These are phyloP conservation scores for Oryza officinalis DNA, from an alignment of 176 grass and related monocot genomes.

Conservation along the genomic window DNA sequence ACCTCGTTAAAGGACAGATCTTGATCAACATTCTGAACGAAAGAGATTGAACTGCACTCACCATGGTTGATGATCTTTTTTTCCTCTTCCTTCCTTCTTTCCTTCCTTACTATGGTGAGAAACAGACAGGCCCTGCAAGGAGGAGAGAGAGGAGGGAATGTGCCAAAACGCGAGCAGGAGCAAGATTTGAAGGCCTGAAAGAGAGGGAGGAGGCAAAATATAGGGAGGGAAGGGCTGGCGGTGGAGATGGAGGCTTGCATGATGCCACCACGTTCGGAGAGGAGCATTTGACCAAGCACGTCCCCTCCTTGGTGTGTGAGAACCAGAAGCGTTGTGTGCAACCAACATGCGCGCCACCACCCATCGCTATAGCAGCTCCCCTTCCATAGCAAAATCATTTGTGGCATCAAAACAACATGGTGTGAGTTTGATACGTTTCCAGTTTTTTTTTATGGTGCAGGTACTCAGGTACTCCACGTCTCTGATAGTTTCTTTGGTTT, in stretches of 20 bases:
- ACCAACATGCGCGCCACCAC: conserved; percentile 60
- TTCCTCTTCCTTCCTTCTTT: conserved; percentile 25
- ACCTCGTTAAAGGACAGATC: conserved; percentile 13
- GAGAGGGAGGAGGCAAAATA: conserved; percentile 54
- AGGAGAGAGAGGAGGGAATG: conserved; percentile 20
- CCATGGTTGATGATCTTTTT: conserved; percentile 45
- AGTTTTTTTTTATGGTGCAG: neutral
- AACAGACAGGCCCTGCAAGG: neutral
- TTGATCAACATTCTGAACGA: conserved; percentile 13
- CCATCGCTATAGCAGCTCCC: conserved; percentile 32
- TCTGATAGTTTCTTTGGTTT: neutral
- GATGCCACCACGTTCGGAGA: conserved; percentile 46
- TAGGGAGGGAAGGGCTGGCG: conserved; percentile 31
- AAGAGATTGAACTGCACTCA: conserved; percentile 30
- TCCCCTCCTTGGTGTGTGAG: conserved; percentile 51
- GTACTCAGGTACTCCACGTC: neutral
- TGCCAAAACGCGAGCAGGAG: conserved; percentile 8
- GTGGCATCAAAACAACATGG: conserved; percentile 12
- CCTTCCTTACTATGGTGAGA: conserved; percentile 37
- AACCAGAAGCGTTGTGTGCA: conserved; percentile 43
- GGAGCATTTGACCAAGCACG: conserved; percentile 57
- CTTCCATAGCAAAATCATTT: conserved; percentile 18
- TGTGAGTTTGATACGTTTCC: neutral
- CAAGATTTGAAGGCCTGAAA: conserved; percentile 63
- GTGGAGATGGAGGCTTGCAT: conserved; percentile 41